A percentile compares a stretch with the other conserved stretches of the same genome.
phyloP scores from a whole-genome alignment of 805 yeast genomes.

The Barnettozyma wickerhamii region DNA sequence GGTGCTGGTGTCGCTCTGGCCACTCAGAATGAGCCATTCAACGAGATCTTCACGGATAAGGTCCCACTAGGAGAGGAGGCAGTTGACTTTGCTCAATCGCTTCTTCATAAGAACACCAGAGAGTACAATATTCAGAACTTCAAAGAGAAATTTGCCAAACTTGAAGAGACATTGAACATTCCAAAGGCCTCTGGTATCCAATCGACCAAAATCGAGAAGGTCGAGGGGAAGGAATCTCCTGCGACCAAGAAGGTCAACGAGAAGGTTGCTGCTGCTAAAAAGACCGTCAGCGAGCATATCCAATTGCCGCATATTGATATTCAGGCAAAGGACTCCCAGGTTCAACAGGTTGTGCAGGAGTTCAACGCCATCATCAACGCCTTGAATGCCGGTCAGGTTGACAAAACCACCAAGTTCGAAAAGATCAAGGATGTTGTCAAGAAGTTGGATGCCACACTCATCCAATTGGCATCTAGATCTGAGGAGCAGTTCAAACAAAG shows the following conservation, averaged over 20 bases:
- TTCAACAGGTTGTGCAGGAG: slow-evolving; percentile 22
- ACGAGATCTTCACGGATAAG: slow-evolving; percentile 56
- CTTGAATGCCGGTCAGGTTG: slow-evolving; percentile 21
- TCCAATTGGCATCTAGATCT: slow-evolving; percentile 11
- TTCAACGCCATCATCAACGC: slow-evolving; percentile 21
- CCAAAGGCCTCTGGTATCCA: slow-evolving; percentile 35
- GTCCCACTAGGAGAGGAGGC: slow-evolving; percentile 60
- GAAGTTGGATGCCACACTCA: slow-evolving; percentile 20
- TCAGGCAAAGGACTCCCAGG: slow-evolving; percentile 26
- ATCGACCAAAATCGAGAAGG: slow-evolving; percentile 29
- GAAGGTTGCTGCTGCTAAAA: slow-evolving; percentile 14
- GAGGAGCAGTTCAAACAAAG: slow-evolving; percentile 9
- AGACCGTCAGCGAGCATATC: slow-evolving; percentile 13
- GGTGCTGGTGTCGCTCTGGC: slow-evolving; percentile 60
- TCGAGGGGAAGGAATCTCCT: slow-evolving; percentile 15
- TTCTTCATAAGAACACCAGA: slow-evolving; percentile 18
- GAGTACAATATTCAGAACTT: slow-evolving; percentile 31
- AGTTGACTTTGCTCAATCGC: slow-evolving; percentile 45
- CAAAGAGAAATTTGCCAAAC: slow-evolving; percentile 33
- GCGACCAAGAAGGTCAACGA: slow-evolving; percentile 8
- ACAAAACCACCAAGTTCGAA: slow-evolving; percentile 12
- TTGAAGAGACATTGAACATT: slow-evolving; percentile 36
- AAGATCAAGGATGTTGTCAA: slow-evolving; percentile 14
- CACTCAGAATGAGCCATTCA: slow-evolving; percentile 51
- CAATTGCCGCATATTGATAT: slow-evolving; percentile 26